phyloP scores from a whole-genome alignment of 2,329 filamentous ascomycete species.

The Fusarium duplospermum region DNA sequence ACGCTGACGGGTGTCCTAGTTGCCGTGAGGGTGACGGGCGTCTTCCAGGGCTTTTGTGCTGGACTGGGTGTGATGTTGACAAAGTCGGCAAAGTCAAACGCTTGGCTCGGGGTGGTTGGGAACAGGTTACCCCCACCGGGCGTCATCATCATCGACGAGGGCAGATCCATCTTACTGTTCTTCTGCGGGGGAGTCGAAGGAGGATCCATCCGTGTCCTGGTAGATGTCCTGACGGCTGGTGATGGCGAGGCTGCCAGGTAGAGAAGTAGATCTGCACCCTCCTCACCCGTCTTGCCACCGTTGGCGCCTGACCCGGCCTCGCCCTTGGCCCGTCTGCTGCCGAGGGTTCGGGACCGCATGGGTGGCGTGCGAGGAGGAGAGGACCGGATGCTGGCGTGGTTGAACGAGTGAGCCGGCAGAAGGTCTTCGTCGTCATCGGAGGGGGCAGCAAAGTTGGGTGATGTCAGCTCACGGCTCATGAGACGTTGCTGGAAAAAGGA shows the following conservation, averaged over 20 bases:
- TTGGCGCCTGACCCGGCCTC: constrained; percentile 54
- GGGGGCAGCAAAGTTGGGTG: constrained; percentile 70
- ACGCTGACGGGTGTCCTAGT: constrained; percentile 71
- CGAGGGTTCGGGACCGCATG: constrained; percentile 65
- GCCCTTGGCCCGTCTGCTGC: constrained; percentile 61
- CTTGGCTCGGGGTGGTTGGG: constrained; percentile 82
- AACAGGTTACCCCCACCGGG: constrained; percentile 77
- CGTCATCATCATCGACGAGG: constrained; percentile 90
- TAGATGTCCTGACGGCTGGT: constrained; percentile 71
- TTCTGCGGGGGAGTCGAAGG: constrained; percentile 82
- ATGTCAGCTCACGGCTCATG: constrained; percentile 71
- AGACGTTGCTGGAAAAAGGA: constrained; percentile 82
- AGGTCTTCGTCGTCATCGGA: constrained; percentile 88
- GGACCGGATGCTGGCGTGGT: constrained; percentile 71
- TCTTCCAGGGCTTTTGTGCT: constrained; percentile 90
- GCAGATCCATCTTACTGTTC: constrained; percentile 74
- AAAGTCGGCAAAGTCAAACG: constrained; percentile 95
- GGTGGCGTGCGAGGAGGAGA: constrained; percentile 90
- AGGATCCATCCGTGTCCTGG: constrained; percentile 67
- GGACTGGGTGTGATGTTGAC: constrained; percentile 97
- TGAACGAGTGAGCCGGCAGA: constrained; percentile 81
- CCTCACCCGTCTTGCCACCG: constrained; percentile 74
- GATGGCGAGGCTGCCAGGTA: constrained; percentile 94
- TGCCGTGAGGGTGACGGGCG: constrained; percentile 69
- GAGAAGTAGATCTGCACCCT: constrained; percentile 83